Evolutionary conservation across 306 rosid species (phyloP).

Genomic region (Sesbania bispinosa): DNA sequence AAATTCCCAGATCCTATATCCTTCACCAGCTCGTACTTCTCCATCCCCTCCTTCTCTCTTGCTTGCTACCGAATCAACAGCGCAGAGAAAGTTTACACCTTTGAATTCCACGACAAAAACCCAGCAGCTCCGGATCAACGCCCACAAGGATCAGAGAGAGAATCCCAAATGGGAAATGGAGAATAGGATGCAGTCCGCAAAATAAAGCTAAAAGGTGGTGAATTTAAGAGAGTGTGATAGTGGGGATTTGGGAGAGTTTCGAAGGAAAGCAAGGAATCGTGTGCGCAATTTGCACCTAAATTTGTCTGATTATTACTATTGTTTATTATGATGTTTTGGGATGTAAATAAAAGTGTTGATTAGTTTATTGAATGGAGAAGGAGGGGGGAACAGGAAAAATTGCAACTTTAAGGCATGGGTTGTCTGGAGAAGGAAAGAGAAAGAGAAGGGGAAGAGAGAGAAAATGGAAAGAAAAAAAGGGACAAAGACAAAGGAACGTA

Average conservation of each 20-base stretch:
- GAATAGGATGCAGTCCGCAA: not conserved
- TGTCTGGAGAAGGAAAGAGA: not conserved
- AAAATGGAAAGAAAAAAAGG: not conserved
- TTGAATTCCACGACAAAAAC: not conserved
- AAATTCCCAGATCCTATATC: slow-evolving; percentile 88
- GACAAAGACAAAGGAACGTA: not conserved
- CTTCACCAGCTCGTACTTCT: slow-evolving; percentile 74
- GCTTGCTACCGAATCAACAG: not conserved
- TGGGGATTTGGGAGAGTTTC: slow-evolving; percentile 28
- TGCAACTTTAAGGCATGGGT: too few relatives aligned
- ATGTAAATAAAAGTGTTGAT: too few relatives aligned
- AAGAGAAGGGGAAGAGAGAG: not conserved
- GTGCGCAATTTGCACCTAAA: not conserved
- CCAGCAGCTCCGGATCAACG: not conserved
- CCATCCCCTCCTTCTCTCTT: slow-evolving; percentile 39
- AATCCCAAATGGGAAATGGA: not conserved
- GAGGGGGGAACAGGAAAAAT: not conserved
- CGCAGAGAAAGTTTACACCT: not conserved
- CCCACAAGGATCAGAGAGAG: not conserved
- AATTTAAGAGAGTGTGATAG: slow-evolving; percentile 1
- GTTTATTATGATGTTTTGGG: too few relatives aligned
- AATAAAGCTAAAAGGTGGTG: not conserved
- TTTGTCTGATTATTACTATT: not conserved
- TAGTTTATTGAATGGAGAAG: not conserved
- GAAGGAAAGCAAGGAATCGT: slow-evolving; percentile 41